Evolutionary conservation across 208 protist species (phyloP).

Genomic region (Crithidia thermophila): DNA sequence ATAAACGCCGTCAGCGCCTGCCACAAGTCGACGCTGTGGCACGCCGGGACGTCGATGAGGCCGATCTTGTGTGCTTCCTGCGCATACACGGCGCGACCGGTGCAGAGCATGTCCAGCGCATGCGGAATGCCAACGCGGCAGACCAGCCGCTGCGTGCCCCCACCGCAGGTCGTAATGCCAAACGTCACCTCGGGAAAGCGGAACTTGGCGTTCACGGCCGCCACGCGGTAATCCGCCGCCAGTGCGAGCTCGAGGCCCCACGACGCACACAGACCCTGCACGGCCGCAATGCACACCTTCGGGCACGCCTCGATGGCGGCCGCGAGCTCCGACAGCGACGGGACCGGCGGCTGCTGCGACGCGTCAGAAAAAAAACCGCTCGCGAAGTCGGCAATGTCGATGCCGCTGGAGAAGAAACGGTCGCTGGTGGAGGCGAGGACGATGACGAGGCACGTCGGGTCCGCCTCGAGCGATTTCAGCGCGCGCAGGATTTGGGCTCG

Average conservation of each 20-base stretch:
- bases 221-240: constrained; percentile 69
- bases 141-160: constrained; percentile 78
- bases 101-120: constrained; percentile 46
- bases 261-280: constrained; percentile 69
- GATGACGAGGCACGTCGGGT: constrained; percentile 35
- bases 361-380: constrained; percentile 37
- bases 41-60: constrained; percentile 52
- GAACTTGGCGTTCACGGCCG: constrained; percentile 39
- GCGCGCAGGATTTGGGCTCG: constrained; percentile 49
- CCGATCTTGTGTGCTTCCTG: constrained; percentile 58
- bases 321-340: constrained; percentile 55
- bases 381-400: constrained; percentile 59
- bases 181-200: constrained; percentile 70
- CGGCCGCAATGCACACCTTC: constrained; percentile 76
- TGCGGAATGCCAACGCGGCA: constrained; percentile 63
- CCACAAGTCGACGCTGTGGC: constrained; percentile 12
- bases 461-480: constrained; percentile 42
- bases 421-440: constrained; percentile 49
- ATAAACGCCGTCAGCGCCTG: constrained; percentile 15
- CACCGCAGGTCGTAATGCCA: constrained; percentile 79
- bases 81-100: constrained; percentile 37
- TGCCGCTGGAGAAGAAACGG: constrained; percentile 71
- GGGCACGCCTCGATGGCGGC: constrained; percentile 44
- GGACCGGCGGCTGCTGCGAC: constrained; percentile 37
- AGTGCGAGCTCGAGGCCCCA: constrained; percentile 83